Evolutionary conservation across 208 protist genomes (phyloP).

Genomic region (Herpetomonas samuelpessoai): DNA sequence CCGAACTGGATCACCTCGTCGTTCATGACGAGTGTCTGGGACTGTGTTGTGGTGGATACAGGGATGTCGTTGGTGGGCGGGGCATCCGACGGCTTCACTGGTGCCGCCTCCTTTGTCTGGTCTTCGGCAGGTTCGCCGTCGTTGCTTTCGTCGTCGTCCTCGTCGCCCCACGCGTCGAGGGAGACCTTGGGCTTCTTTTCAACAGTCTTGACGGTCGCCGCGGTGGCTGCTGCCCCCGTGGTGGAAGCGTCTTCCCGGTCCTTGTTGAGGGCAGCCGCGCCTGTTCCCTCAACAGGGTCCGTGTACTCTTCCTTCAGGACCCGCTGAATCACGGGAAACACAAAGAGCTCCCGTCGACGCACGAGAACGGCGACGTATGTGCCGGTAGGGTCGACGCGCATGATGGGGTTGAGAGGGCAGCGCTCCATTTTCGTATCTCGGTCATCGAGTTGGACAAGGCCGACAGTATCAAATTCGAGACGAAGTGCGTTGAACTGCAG

Average conservation of each 20-base stretch:
- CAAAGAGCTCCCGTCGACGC: constrained; percentile 63
- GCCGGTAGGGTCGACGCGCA: constrained; percentile 70
- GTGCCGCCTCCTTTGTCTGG: no score
- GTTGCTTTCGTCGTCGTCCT: constrained; percentile 53
- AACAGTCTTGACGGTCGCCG: background rate
- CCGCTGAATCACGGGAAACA: constrained; percentile 48
- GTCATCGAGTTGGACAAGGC: constrained; percentile 81
- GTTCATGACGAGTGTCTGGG: background rate
- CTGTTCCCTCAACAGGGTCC: background rate
- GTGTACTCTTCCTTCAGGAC: constrained; percentile 11
- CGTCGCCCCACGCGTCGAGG: constrained; percentile 80
- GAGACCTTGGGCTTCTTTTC: constrained; percentile 26
- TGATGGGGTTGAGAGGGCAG: constrained; percentile 44
- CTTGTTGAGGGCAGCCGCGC: constrained; percentile 2
- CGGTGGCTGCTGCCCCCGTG: constrained; percentile 3
- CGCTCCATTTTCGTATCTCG: constrained; percentile 30
- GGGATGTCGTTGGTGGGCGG: background rate
- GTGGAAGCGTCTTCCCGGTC: background rate
- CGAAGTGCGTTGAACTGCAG: constrained; percentile 62
- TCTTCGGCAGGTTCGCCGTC: no score
- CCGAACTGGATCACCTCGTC: constrained; percentile 31
- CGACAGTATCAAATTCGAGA: constrained; percentile 63
- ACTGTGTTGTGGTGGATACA: background rate
- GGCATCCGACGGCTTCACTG: background rate
- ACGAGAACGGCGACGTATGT: constrained; percentile 62